Conservation (phyloP, 2,329 filamentous ascomycete species). For the Cladophialophora carrionii region DNA sequence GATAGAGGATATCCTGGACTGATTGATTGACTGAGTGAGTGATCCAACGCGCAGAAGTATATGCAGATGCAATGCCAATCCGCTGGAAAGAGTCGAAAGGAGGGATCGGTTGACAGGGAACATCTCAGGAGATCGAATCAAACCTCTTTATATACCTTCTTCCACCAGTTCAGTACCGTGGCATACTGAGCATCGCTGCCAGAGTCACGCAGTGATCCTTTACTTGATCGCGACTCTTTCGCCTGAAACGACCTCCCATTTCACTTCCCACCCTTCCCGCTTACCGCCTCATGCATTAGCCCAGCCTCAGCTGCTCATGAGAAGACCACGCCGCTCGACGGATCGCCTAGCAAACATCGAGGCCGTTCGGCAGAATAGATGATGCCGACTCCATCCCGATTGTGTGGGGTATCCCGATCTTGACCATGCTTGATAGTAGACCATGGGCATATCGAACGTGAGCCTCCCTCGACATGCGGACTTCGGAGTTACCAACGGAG, state of each 20-base stretch:
- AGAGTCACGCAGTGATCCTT: background rate
- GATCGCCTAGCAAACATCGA: background rate
- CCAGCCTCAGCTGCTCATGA: background rate
- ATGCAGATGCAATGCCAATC: background rate
- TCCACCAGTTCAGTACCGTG: too few species aligned
- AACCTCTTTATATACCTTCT: background rate
- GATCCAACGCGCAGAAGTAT: background rate
- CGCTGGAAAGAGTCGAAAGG: background rate
- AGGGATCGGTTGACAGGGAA: background rate
- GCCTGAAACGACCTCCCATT: background rate
- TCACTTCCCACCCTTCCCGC: background rate
- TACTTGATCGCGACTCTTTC: background rate
- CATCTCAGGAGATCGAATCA: background rate
- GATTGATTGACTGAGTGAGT: conserved; percentile 1
- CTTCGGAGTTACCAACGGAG: background rate
- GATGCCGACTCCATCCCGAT: background rate
- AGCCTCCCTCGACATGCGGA: too few species aligned
- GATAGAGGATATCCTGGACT: background rate
- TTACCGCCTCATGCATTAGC: background rate
- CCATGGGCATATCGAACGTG: background rate
- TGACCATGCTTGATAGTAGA: background rate
- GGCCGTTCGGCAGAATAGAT: background rate
- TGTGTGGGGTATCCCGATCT: background rate
- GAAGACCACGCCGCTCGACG: background rate
- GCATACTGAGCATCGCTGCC: too few species aligned